phyloP scores from a whole-genome alignment of 805 yeast species.

The Scheffersomyces stipitis region DNA sequence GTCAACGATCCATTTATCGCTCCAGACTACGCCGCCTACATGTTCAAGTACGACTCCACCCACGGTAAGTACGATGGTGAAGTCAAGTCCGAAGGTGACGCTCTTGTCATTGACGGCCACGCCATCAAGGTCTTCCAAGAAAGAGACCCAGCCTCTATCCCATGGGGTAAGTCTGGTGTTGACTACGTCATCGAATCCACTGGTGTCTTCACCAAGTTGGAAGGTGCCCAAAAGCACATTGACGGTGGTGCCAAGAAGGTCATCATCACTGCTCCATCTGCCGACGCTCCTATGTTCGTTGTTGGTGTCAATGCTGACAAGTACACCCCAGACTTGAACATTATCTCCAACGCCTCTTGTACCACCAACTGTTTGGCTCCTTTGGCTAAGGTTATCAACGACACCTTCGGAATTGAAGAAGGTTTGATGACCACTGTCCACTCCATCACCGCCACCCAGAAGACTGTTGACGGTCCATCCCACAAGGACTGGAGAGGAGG shows the following conservation, averaged over 20 bases:
- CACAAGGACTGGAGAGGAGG: constrained; percentile 42
- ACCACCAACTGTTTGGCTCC: constrained; percentile 40
- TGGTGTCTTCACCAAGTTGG: constrained; percentile 35
- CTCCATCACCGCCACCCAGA: constrained; percentile 38
- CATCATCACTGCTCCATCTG: constrained; percentile 33
- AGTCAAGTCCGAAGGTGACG: constrained; percentile 22
- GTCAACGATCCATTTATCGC: constrained; percentile 36
- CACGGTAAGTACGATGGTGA: constrained; percentile 33
- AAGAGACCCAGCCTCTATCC: constrained; percentile 33
- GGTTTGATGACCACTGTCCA: constrained; percentile 40
- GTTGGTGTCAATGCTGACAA: constrained; percentile 34
- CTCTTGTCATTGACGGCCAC: constrained; percentile 28
- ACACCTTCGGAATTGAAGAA: constrained; percentile 34
- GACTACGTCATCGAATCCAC: constrained; percentile 35
- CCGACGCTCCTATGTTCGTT: constrained; percentile 38
- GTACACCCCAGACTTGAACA: constrained; percentile 33
- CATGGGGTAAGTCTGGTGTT: constrained; percentile 35
- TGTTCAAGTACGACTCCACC: constrained; percentile 39
- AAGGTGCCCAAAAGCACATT: constrained; percentile 36
- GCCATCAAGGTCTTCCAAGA: constrained; percentile 30
- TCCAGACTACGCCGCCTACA: constrained; percentile 35
- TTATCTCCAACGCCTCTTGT: constrained; percentile 36
- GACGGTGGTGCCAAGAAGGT: constrained; percentile 39
- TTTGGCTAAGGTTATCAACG: constrained; percentile 37
- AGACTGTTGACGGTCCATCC: constrained; percentile 39